Conservation (phyloP, 331 rosid genomes). For the Erythrophleum ivorense region DNA sequence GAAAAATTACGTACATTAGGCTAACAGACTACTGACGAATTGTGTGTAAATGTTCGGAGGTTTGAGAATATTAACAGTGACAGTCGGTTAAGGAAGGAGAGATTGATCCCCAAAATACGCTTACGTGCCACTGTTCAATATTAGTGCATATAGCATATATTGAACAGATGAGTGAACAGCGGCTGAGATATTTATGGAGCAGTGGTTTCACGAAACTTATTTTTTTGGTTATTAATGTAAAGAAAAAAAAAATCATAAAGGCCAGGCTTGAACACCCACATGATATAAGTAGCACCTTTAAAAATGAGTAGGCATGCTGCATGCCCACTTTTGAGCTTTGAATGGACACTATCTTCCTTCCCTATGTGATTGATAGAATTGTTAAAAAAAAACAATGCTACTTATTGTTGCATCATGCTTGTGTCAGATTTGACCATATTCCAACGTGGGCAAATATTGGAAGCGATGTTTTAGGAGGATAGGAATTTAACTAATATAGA, state of each 20-base stretch:
- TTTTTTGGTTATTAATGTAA: background rate
- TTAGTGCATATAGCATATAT: background rate
- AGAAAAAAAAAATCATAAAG: background rate
- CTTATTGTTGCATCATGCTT: constrained; percentile 27
- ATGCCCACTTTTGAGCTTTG: constrained; percentile 11
- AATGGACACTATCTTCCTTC: constrained; percentile 1
- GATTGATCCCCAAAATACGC: background rate
- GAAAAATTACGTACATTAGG: background rate
- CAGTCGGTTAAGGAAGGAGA: background rate
- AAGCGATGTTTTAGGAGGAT: constrained; percentile 25
- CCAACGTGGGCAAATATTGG: background rate
- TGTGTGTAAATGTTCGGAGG: background rate
- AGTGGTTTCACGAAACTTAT: background rate
- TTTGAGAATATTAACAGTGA: background rate
- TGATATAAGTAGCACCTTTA: background rate
- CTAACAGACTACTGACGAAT: background rate
- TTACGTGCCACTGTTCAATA: background rate
- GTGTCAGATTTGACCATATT: constrained; percentile 31
- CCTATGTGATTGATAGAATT: constrained; percentile 3
- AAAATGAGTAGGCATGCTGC: background rate
- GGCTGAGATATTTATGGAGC: background rate
- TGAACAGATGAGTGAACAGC: background rate
- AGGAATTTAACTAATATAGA: constrained; percentile 27
- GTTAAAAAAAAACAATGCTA: constrained; percentile 21
- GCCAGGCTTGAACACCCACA: background rate